phyloP scores from a whole-genome alignment of 495 filamentous ascomycete genomes.

The Xylaria telfairii region DNA sequence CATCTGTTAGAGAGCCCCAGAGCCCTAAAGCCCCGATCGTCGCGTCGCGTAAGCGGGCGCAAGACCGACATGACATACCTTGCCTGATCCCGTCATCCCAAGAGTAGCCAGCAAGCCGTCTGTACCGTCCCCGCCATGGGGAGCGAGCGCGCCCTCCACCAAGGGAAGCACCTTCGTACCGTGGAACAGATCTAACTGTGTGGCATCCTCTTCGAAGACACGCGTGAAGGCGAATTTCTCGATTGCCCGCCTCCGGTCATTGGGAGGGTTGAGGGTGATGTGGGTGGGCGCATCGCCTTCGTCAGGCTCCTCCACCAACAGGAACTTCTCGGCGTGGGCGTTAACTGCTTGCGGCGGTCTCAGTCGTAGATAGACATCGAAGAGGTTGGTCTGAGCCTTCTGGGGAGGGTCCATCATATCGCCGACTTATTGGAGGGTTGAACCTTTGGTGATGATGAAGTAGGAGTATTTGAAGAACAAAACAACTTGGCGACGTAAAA shows the following conservation, averaged over 20 bases:
- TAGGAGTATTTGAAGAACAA: not conserved
- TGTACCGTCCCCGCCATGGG: slow-evolving; percentile 71
- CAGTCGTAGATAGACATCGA: slow-evolving; percentile 91
- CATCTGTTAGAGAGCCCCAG: not conserved
- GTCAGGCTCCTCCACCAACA: slow-evolving; percentile 71
- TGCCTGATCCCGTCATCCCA: slow-evolving; percentile 94
- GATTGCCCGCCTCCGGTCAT: slow-evolving; percentile 81
- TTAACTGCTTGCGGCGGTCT: slow-evolving; percentile 68
- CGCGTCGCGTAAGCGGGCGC: no score
- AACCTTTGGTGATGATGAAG: not conserved
- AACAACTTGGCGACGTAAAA: not conserved
- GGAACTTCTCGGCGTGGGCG: slow-evolving; percentile 67
- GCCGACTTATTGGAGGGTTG: not conserved
- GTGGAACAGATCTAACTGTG: slow-evolving; percentile 86
- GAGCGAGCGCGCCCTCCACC: slow-evolving; percentile 77
- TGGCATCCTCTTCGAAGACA: slow-evolving; percentile 86
- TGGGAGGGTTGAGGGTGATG: slow-evolving; percentile 86
- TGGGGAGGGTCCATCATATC: slow-evolving; percentile 37
- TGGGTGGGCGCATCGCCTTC: slow-evolving; percentile 68
- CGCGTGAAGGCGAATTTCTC: slow-evolving; percentile 95
- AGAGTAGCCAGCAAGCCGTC: slow-evolving; percentile 92
- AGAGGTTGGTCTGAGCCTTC: slow-evolving; percentile 62
- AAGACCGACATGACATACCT: slow-evolving; percentile 63
- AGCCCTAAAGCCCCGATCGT: not conserved
- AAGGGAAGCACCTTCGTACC: slow-evolving; percentile 77